phyloP scores from a whole-genome alignment of 2,329 filamentous ascomycete species.

The Ceratocystis lukuohia region DNA sequence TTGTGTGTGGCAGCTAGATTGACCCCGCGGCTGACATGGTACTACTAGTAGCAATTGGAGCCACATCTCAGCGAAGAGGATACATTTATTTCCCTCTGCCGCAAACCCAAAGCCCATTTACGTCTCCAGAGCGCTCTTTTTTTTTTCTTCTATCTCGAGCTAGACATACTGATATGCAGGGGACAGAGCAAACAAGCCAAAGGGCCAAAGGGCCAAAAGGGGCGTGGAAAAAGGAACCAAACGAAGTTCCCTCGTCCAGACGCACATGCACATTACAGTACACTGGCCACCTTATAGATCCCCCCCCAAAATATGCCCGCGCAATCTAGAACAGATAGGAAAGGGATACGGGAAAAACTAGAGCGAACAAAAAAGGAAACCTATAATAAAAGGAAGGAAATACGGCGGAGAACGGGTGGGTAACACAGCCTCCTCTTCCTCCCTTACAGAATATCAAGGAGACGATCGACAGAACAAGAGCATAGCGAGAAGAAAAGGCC shows the following conservation, averaged over 20 bases:
- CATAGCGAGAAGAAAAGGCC: not conserved
- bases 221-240: not conserved
- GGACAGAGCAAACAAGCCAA: not conserved
- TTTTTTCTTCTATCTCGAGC: not conserved
- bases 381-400: not conserved
- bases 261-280: not conserved
- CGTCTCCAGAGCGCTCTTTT: not conserved
- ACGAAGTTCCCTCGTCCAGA: not conserved
- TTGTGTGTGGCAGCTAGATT: too few species aligned
- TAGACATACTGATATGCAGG: not conserved
- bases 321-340: not conserved
- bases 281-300: not conserved
- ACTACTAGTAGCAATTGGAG: not conserved
- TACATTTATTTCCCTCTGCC: not conserved
- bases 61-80: not conserved
- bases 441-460: not conserved
- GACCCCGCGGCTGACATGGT: too few species aligned
- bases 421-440: not conserved
- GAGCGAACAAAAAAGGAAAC: not conserved
- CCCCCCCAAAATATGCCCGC: not conserved
- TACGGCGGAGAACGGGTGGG: not conserved
- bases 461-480: not conserved
- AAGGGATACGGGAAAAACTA: not conserved
- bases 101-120: not conserved
- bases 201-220: not conserved